Evolutionary conservation across 2,329 filamentous ascomycete species (phyloP).

Genomic region (Ambrosiella xylebori): DNA sequence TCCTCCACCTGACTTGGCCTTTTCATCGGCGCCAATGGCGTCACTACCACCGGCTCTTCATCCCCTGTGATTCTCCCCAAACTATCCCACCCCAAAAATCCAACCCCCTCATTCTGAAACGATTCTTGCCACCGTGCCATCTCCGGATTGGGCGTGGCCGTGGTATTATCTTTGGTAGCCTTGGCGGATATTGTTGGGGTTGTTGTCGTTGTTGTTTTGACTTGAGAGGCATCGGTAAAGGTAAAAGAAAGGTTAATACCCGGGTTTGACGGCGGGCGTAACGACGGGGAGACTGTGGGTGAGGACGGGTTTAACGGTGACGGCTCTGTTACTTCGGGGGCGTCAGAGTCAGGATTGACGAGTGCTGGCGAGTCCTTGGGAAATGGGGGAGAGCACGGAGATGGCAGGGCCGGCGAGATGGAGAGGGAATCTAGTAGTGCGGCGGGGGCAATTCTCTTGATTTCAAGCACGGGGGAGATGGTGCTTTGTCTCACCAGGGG

Average conservation of each 20-base stretch:
- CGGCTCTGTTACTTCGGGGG: too few species aligned
- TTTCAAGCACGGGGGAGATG: background rate
- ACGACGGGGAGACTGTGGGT: background rate
- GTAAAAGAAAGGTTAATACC: background rate
- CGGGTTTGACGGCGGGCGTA: background rate
- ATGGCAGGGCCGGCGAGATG: background rate
- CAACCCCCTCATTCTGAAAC: background rate
- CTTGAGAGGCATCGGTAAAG: background rate
- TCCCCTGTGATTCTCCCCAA: conserved; percentile 1
- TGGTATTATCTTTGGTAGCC: background rate
- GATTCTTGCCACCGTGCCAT: background rate
- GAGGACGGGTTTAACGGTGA: background rate
- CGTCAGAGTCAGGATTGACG: too few species aligned
- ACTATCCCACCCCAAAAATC: background rate
- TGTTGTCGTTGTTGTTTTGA: background rate
- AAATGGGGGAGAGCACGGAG: background rate
- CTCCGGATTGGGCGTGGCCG: background rate
- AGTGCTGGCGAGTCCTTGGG: background rate
- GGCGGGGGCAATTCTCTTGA: background rate
- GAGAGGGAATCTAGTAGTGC: background rate
- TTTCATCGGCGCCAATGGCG: background rate
- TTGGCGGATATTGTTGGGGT: background rate
- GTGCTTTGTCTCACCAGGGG: too few species aligned
- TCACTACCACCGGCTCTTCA: conserved; percentile 2
- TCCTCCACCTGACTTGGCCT: conserved; percentile 1